These are phyloP conservation scores for Aspergillus ellipticus DNA, from an alignment of 495 filamentous ascomycete genomes.

Conservation along the genomic window DNA sequence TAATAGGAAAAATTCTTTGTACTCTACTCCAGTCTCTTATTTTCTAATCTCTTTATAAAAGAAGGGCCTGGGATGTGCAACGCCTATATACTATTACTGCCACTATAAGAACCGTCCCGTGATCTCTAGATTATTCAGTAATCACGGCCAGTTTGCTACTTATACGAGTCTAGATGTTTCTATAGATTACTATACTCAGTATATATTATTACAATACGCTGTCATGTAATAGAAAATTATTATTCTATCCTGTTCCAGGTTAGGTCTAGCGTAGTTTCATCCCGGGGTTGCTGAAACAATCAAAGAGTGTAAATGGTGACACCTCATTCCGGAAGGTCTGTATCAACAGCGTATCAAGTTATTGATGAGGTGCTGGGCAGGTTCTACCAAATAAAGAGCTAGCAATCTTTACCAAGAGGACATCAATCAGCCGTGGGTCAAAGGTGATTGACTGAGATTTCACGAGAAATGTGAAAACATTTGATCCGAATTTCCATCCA, in stretches of 20 bases:
- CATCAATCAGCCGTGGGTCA: too few relatives aligned
- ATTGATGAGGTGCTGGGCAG: too few relatives aligned
- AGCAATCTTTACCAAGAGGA: too few relatives aligned
- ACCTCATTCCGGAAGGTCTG: not conserved
- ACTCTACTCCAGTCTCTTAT: slow-evolving; percentile 3
- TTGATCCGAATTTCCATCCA: too few relatives aligned
- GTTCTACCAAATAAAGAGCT: too few relatives aligned
- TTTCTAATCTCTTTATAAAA: slow-evolving; percentile 12
- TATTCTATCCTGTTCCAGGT: not conserved
- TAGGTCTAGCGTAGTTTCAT: not conserved
- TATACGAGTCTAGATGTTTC: not conserved
- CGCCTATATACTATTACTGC: slow-evolving; percentile 7
- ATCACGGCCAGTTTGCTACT: not conserved
- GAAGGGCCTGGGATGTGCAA: slow-evolving; percentile 3
- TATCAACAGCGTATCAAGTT: too few relatives aligned
- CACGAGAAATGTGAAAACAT: too few relatives aligned
- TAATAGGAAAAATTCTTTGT: not conserved
- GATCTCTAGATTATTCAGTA: not conserved
- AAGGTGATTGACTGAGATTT: too few relatives aligned
- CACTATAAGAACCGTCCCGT: not conserved
- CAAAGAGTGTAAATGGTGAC: not conserved
- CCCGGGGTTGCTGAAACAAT: not conserved
- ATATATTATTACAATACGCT: not conserved
- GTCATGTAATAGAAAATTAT: not conserved
- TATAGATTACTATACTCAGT: not conserved